phyloP scores from a whole-genome alignment of 1,139 yeast genomes.

The Scheffersomyces illinoinensis region DNA sequence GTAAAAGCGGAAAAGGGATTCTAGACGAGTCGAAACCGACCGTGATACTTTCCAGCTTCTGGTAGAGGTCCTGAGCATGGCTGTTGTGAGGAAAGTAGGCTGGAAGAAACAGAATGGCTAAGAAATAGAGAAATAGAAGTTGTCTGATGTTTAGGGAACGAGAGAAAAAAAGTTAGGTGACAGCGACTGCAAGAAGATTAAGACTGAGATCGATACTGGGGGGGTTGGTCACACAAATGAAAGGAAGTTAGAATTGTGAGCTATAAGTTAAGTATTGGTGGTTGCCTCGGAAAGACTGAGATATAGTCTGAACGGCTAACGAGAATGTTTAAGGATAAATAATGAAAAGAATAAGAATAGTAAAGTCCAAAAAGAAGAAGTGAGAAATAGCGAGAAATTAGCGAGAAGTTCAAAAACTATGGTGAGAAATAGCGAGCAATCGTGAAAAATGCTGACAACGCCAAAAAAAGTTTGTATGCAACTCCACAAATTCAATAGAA shows the following conservation, averaged over 20 bases:
- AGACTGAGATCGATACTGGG: background rate
- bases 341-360: background rate
- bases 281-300: background rate
- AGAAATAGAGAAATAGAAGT: background rate
- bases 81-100: background rate
- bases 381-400: background rate
- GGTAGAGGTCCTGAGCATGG: background rate
- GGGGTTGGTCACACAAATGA: background rate
- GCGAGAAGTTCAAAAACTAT: no score
- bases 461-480: background rate
- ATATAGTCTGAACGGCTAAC: background rate
- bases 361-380: no score
- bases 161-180: background rate
- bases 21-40: background rate
- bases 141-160: background rate
- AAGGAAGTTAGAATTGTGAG: background rate
- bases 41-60: background rate
- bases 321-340: background rate
- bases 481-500: background rate
- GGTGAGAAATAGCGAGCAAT: background rate
- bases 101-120: background rate
- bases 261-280: no score
- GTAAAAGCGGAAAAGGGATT: slow-evolving; percentile 14
- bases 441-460: background rate
- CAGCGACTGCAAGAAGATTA: background rate